These are phyloP conservation scores for Thecaphora thlaspeos DNA, from an alignment of 1,284 basidiomycete genomes.

Conservation along the genomic window DNA sequence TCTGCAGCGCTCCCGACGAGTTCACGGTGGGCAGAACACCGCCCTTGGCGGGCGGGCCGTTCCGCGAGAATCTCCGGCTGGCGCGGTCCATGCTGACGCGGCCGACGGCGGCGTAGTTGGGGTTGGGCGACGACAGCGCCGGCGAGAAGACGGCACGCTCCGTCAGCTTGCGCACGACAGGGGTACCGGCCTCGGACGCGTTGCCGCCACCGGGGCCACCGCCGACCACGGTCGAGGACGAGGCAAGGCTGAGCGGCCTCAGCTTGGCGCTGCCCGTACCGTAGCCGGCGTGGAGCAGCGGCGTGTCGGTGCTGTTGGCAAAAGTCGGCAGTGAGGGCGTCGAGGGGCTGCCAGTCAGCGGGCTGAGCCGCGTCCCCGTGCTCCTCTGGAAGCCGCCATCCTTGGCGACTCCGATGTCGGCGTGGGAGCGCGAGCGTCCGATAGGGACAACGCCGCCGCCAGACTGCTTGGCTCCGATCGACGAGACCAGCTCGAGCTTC, in stretches of 20 bases:
- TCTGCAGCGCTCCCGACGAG: constrained; percentile 30
- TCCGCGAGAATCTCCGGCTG: constrained; percentile 7
- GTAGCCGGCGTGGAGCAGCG: background rate
- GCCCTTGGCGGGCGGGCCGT: constrained; percentile 24
- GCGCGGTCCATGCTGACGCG: constrained; percentile 31
- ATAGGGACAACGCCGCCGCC: too few species aligned
- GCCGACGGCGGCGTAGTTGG: constrained; percentile 6
- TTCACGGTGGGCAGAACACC: constrained; percentile 31
- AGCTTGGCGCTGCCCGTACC: constrained; percentile 7
- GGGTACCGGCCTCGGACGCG: background rate
- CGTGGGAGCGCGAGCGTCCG: too few species aligned
- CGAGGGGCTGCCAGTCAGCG: too few species aligned
- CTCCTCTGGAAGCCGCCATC: too few species aligned
- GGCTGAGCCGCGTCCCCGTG: too few species aligned
- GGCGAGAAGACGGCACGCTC: constrained; percentile 30
- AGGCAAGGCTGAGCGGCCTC: constrained; percentile 25
- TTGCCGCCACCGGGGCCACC: constrained; percentile 24
- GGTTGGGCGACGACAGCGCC: constrained; percentile 29
- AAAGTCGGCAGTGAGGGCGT: background rate
- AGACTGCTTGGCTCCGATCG: too few species aligned
- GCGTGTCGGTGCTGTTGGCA: background rate
- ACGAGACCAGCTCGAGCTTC: too few species aligned
- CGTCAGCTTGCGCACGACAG: background rate
- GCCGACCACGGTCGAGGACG: constrained; percentile 18
- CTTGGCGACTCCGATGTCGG: too few species aligned